phyloP scores from a whole-genome alignment of 2,329 filamentous ascomycete genomes.

The Westerdykella sp. region DNA sequence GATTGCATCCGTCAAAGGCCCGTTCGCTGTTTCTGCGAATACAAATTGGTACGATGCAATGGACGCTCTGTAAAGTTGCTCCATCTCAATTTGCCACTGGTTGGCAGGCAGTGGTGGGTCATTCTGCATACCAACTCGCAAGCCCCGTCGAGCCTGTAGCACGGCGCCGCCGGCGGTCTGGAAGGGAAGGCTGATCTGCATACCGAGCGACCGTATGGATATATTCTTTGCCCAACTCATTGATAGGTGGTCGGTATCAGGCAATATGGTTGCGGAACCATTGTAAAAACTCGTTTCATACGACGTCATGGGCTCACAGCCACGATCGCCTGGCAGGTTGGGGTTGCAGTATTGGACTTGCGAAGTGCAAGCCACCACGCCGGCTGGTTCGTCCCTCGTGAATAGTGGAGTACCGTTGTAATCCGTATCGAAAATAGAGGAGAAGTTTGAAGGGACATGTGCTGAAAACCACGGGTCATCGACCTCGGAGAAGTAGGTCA shows the following conservation, averaged over 20 bases:
- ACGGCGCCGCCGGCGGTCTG: constrained; percentile 3
- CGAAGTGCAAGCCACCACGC: constrained; percentile 1
- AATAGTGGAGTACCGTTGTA: neutral
- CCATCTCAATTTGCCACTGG: constrained; percentile 15
- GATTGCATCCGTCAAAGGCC: constrained; percentile 1
- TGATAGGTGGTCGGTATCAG: neutral
- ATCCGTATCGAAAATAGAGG: neutral
- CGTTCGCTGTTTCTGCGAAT: constrained; percentile 2
- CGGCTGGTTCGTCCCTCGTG: constrained; percentile 1
- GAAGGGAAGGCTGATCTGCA: too few relatives aligned
- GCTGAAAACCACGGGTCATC: constrained; percentile 31
- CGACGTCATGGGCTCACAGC: constrained; percentile 2
- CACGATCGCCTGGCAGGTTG: neutral
- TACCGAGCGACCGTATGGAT: neutral
- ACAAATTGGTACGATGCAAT: constrained; percentile 10
- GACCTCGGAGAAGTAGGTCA: constrained; percentile 18
- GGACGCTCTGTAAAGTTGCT: constrained; percentile 5
- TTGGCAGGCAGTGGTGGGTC: constrained; percentile 6
- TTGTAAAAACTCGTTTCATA: neutral
- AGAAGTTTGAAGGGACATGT: constrained; percentile 5
- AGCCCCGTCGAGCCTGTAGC: constrained; percentile 2
- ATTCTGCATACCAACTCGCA: constrained; percentile 4
- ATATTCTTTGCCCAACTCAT: neutral
- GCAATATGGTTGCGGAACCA: neutral
- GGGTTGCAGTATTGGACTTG: constrained; percentile 13